phyloP scores from a whole-genome alignment of 2,329 filamentous ascomycete species.

The Verticillium tricorpus region DNA sequence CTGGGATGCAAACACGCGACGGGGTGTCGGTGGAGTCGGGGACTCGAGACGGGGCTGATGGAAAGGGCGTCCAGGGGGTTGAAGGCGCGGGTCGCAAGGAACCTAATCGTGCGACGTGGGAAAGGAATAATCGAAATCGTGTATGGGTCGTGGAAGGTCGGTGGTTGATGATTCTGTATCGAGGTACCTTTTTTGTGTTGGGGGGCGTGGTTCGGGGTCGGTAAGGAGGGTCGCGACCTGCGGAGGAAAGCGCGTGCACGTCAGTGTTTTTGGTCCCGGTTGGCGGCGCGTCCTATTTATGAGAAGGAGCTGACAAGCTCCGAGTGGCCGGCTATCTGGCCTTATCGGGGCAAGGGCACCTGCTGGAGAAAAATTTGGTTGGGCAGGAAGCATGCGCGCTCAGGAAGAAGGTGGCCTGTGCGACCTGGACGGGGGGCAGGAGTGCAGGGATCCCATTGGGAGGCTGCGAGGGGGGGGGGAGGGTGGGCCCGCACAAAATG shows the following conservation, averaged over 20 bases:
- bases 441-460: background rate
- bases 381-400: constrained; percentile 13
- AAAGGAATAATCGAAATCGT: background rate
- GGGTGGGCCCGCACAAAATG: constrained; percentile 6
- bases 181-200: constrained; percentile 4
- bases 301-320: constrained; percentile 31
- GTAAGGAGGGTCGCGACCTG: constrained; percentile 27
- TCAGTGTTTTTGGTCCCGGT: constrained; percentile 36
- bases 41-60: background rate
- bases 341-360: constrained; percentile 28
- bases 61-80: background rate
- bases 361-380: constrained; percentile 28
- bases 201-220: constrained; percentile 8
- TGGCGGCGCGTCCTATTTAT: constrained; percentile 43
- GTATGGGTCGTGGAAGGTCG: background rate
- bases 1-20: background rate
- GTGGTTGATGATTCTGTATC: background rate
- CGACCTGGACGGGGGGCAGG: background rate
- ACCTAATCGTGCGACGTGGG: constrained; percentile 2
- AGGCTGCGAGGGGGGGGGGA: constrained; percentile 1
- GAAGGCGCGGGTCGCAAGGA: background rate
- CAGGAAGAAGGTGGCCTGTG: constrained; percentile 12
- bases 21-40: background rate
- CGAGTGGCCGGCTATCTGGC: constrained; percentile 29
- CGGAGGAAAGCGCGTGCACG: constrained; percentile 42